Conservation (phyloP, 1,284 basidiomycete species). For the Cerrena zonata region DNA sequence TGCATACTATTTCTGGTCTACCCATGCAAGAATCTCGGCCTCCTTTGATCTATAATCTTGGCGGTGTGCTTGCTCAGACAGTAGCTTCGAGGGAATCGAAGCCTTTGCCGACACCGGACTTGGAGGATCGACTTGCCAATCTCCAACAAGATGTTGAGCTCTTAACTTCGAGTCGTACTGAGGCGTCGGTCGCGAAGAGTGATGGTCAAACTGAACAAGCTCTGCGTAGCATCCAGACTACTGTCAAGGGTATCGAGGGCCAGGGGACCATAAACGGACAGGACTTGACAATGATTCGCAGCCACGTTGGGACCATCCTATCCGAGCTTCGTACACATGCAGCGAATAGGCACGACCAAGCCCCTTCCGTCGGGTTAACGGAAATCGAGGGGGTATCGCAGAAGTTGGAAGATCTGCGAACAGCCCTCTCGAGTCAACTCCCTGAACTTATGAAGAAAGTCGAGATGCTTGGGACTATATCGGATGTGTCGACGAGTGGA, state of each 20-base stretch:
- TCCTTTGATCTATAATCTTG: not conserved
- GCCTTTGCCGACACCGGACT: not conserved
- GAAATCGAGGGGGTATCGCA: constrained; percentile 11
- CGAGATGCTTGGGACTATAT: constrained; percentile 6
- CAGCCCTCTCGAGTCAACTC: constrained; percentile 17
- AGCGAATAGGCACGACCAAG: not conserved
- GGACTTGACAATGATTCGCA: constrained; percentile 18
- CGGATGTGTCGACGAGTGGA: not conserved
- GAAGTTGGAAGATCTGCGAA: constrained; percentile 21
- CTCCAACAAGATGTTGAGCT: not conserved
- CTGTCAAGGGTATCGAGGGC: constrained; percentile 16
- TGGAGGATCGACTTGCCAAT: not conserved
- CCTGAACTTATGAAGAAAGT: constrained; percentile 15
- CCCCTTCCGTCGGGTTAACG: not conserved
- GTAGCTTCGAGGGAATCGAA: not conserved
- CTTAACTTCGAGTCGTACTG: not conserved
- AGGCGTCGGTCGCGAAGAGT: not conserved
- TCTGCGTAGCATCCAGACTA: constrained; percentile 14
- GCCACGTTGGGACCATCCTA: constrained; percentile 22
- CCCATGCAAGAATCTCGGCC: not conserved
- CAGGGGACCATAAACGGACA: constrained; percentile 14
- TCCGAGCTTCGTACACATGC: constrained; percentile 14
- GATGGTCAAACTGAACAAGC: constrained; percentile 10
- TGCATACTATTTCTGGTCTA: not conserved
- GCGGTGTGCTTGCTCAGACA: not conserved